Evolutionary conservation across 306 rosid genomes (phyloP), one percentile per base, ranked within the genome.

Genomic region (Senna siamea): DNA sequence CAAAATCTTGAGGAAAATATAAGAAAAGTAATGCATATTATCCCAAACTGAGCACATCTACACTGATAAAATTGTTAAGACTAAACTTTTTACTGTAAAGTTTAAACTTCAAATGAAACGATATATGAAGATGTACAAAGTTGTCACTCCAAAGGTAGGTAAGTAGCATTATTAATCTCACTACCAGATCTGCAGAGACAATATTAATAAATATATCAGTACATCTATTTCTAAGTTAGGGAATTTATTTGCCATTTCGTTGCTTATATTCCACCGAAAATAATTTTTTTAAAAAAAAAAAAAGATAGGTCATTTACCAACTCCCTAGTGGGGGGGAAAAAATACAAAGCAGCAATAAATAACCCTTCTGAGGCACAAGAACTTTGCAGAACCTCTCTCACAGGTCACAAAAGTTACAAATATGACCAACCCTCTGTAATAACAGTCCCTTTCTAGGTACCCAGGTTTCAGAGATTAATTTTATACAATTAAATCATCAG

Each of bases 391-490:
- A 38, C 72, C 82, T 73, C 82, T 73, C 77, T 66, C 84, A 37
- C 79, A 72, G 73, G 81, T 58, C 80, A 78, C 84, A 68, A 37
- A 52, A 73, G 78, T 66, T 47, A 73, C 79, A 70, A 63, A 81
- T 63, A 61, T 74, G 80, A 76, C 78, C 52, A 55, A 40, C 50
- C 66, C 69, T 65, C 58, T 56, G 75, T 76, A 52, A 58, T 26
- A 72, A 63, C 40, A 41, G 64, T 77, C 75, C 59, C 69, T 53
- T 79, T 51, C 66, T 17, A 28, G 43, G 62, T 59, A 53, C 55
- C 32, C 76, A 66, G 75, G 61, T 52, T 57, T 70, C 56, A 34
- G 79, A 74, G 64, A 59, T 66, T 47, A 53, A 30, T 53, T 53
- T 53, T 9, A 54, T 22, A 58, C 43, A 51, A 74, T 74, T 71